Conservation (phyloP, 345 rosid genomes). For the Erysimum cheiranthoides region DNA sequence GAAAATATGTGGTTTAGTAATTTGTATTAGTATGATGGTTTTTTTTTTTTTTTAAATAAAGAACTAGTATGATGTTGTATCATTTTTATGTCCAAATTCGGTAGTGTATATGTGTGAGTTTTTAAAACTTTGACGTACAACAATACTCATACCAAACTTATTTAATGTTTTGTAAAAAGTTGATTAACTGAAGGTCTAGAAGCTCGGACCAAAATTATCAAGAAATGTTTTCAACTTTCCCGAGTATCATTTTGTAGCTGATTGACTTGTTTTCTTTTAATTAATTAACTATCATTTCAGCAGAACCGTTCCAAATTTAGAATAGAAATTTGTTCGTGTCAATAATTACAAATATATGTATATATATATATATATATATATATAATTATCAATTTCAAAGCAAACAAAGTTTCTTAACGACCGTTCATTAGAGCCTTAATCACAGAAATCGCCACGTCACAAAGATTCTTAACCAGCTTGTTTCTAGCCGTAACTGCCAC, state of each 20-base stretch:
- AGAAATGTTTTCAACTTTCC: neutral
- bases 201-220: neutral
- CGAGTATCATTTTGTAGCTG: neutral
- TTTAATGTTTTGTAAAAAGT: neutral
- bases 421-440: constrained; percentile 52
- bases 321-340: neutral
- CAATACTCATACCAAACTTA: neutral
- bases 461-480: constrained; percentile 56
- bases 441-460: constrained; percentile 73
- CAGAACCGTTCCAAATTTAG: neutral
- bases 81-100: neutral
- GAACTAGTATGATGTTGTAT: too few relatives aligned
- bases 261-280: too few relatives aligned
- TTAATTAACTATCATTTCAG: neutral
- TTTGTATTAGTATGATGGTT: too few relatives aligned
- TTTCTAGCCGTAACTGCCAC: constrained; percentile 62
- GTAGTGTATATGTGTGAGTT: neutral
- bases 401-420: constrained; percentile 37
- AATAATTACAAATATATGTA: constrained; percentile 34
- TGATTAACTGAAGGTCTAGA: too few relatives aligned
- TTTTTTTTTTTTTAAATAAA: too few relatives aligned
- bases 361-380: too few relatives aligned
- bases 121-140: neutral
- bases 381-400: neutral
- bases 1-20: too few relatives aligned